Base-by-base conservation (phyloP, 805 yeast species). In the Candida glaebosa region DNA sequence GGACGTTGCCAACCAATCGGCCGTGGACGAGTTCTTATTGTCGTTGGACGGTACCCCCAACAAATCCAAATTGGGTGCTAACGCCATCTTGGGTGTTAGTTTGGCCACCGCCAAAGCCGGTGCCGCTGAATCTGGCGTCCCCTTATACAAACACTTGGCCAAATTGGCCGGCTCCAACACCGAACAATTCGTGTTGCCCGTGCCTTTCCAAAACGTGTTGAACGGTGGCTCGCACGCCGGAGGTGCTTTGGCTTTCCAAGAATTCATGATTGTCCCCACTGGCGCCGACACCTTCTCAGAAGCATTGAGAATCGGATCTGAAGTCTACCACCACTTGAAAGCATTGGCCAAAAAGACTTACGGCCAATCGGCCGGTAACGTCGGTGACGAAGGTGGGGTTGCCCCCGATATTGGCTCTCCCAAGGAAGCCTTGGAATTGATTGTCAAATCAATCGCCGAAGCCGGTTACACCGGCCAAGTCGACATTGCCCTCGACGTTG, bases 351-450 rank as follows among this genome's bases (percentile, higher is more conserved):
- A 87, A 82, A 84, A 87, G 83, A 79, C 76, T 71, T 93, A 91
- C 84, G 99, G 99, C 68, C 84, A 87, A 66, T 84, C 95, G 51
- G 99, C 99, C 63, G 98, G 96, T 76, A 91, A 91, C 78, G 99
- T 91, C 68, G 99, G 99, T 82, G 99, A 91, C 75, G 99, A 91
- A 81, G 99, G 99, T 85, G 99, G 99, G 83, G 96, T 91, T 78
- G 99, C 99, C 62, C 99, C 99, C 73, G 87, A 89, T 73, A 83
- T 93, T 57, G 79, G 84, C 56, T 81, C 96, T 59, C 91, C 99
- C 67, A 87, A 81, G 73, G 98, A 91, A 82, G 99, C 98, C 60
- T 78, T 91, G 56, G 97, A 93, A 78, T 83, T 91, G 71, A 88
- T 91, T 70, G 78, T 81, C 58, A 84, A 72, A 54, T 88, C 99